phyloP scores from a whole-genome alignment of 2,329 filamentous ascomycete genomes.

The Trichophyton equinum region DNA sequence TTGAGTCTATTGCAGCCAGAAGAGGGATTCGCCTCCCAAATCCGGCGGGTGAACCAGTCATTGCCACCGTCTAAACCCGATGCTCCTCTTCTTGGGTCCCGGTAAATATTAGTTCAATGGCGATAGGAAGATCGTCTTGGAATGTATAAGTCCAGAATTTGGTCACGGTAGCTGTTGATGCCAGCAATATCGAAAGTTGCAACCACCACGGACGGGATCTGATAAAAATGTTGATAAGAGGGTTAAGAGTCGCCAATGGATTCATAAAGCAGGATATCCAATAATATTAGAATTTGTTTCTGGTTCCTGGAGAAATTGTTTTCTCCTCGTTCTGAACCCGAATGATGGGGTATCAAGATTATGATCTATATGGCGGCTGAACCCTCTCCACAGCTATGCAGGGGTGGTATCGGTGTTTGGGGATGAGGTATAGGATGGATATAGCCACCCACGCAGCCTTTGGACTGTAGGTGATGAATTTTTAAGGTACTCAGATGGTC shows the following conservation, averaged over 20 bases:
- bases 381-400: background rate
- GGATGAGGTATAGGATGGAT: background rate
- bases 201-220: background rate
- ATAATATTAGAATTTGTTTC: background rate
- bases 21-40: slow-evolving; percentile 14
- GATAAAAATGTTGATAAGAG: background rate
- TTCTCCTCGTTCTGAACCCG: background rate
- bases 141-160: background rate
- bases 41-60: slow-evolving; percentile 1
- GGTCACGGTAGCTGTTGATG: background rate
- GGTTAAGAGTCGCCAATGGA: background rate
- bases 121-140: background rate
- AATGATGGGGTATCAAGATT: background rate
- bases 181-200: background rate
- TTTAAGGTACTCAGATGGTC: background rate
- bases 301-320: background rate
- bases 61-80: background rate
- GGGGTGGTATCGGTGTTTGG: background rate
- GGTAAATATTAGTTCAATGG: background rate
- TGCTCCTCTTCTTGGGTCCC: background rate
- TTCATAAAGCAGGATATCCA: background rate
- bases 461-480: background rate
- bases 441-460: background rate
- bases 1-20: slow-evolving; percentile 30
- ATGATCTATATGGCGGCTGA: background rate